Conservation (phyloP, 441 rosid species). For the Syzygium syzygioides region DNA sequence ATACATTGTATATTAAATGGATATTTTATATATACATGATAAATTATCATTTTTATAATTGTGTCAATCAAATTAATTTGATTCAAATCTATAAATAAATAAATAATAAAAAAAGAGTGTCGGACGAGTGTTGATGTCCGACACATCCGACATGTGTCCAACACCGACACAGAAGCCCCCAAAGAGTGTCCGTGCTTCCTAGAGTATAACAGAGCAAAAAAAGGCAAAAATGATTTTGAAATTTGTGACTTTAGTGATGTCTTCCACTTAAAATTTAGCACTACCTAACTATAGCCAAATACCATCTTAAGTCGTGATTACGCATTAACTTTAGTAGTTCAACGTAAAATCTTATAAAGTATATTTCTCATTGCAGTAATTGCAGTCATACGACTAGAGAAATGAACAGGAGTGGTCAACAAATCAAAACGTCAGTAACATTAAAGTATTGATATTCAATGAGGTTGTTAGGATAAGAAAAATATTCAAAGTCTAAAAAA, state of each 20-base stretch:
- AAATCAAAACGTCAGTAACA: neutral
- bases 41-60: too few species aligned
- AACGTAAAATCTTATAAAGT: neutral
- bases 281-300: neutral
- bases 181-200: too few species aligned
- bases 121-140: too few species aligned
- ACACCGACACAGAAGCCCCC: too few species aligned
- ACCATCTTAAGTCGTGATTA: neutral
- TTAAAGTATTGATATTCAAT: neutral
- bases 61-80: too few species aligned
- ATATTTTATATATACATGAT: too few species aligned
- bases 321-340: neutral
- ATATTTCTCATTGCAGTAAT: neutral
- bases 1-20: too few species aligned
- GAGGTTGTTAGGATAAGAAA: neutral
- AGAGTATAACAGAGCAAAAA: neutral
- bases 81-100: too few species aligned
- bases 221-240: neutral
- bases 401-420: neutral
- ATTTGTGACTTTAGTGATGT: neutral
- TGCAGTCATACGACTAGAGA: neutral
- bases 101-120: too few species aligned
- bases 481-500: neutral
- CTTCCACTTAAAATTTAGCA: neutral
- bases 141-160: too few species aligned